Conservation (phyloP, 148 eudicot genomes). For the Rhododendron mucronatum region DNA sequence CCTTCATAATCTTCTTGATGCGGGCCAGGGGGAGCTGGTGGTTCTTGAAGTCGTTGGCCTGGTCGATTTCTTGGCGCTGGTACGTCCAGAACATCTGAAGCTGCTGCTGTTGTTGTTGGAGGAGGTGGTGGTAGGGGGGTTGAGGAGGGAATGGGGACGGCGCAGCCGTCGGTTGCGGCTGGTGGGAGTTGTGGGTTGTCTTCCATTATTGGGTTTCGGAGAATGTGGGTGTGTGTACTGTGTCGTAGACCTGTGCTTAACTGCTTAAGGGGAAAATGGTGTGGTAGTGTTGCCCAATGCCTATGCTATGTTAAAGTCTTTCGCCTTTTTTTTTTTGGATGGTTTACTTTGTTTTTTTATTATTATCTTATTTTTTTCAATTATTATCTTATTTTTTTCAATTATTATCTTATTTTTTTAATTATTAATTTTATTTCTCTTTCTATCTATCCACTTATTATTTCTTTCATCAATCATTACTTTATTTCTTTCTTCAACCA, state of each 20-base stretch:
- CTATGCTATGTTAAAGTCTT: no score
- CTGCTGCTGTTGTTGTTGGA: conserved; percentile 79
- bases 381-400: no score
- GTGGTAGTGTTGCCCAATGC: no score
- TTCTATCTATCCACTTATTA: no score
- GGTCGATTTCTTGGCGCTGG: conserved; percentile 74
- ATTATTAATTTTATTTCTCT: no score
- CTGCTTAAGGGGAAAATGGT: no score
- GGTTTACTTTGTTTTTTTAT: no score
- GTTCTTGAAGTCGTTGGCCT: conserved; percentile 67
- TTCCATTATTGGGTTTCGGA: conserved; percentile 23
- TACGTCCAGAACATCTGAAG: conserved; percentile 80
- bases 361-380: no score
- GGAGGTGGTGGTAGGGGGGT: conserved; percentile 55
- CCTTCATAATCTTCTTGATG: conserved; percentile 85
- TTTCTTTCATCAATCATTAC: no score
- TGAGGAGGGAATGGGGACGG: conserved; percentile 32
- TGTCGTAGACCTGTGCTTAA: not conserved
- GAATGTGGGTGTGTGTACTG: not conserved
- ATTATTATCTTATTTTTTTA: no score
- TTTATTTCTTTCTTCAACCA: no score
- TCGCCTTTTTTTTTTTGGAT: no score
- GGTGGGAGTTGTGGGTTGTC: conserved; percentile 17
- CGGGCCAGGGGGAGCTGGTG: conserved; percentile 73
- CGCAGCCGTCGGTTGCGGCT: not conserved